These are phyloP conservation scores for Yamadazyma olivae DNA, from an alignment of 805 yeast species.

Conservation along the genomic window DNA sequence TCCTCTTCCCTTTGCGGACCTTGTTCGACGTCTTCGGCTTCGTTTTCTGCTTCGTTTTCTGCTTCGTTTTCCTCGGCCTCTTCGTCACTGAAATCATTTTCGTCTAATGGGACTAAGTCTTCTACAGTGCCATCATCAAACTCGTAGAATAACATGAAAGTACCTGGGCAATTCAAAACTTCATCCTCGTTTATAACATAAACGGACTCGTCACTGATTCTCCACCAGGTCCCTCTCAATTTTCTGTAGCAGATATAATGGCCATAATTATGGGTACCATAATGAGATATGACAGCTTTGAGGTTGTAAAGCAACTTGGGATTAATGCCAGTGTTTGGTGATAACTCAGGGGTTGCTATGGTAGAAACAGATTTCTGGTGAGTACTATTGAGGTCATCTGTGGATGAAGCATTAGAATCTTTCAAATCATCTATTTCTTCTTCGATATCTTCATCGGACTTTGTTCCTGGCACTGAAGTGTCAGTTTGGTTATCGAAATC, in stretches of 20 bases:
- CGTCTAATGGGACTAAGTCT: constrained; percentile 13
- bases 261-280: constrained; percentile 96
- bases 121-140: constrained; percentile 26
- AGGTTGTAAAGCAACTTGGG: constrained; percentile 61
- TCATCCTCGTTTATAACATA: constrained; percentile 77
- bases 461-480: neutral
- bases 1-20: neutral
- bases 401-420: constrained; percentile 11
- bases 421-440: constrained; percentile 2
- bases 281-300: constrained; percentile 86
- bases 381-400: constrained; percentile 7
- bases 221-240: constrained; percentile 88
- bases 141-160: constrained; percentile 91
- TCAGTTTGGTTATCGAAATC: neutral
- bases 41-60: neutral
- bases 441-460: neutral
- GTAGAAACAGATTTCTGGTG: constrained; percentile 9
- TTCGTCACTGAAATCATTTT: constrained; percentile 15
- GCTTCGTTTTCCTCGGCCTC: constrained; percentile 15
- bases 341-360: constrained; percentile 10
- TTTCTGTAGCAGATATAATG: constrained; percentile 89
- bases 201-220: constrained; percentile 88
- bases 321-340: constrained; percentile 11
- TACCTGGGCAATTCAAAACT: constrained; percentile 79
- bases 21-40: neutral